Evolutionary conservation across 257 asterid genomes (phyloP).

Genomic region (Buddleja alternifolia): DNA sequence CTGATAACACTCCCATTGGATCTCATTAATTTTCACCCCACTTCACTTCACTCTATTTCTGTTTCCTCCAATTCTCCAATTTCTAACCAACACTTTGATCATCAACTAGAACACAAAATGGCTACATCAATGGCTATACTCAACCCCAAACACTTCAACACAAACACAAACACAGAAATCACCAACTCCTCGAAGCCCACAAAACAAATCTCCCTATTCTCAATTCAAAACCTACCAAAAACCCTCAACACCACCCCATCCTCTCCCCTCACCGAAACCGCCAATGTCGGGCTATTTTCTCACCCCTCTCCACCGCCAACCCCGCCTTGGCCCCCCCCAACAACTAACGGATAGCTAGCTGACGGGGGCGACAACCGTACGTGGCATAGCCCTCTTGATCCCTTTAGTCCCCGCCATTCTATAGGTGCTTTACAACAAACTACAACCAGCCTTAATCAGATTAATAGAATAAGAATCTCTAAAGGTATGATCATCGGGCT

Average conservation of each 20-base stretch:
- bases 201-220: slow-evolving; percentile 44
- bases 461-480: slow-evolving; percentile 71
- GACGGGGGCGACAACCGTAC: slow-evolving; percentile 95
- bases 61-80: slow-evolving; percentile 35
- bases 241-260: slow-evolving; percentile 37
- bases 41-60: slow-evolving; percentile 8
- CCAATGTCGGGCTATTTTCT: slow-evolving; percentile 83
- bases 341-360: slow-evolving; percentile 84
- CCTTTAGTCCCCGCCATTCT: slow-evolving; percentile 79
- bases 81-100: slow-evolving; percentile 24
- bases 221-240: slow-evolving; percentile 56
- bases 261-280: slow-evolving; percentile 43
- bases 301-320: slow-evolving; percentile 61
- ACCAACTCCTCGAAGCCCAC: slow-evolving; percentile 35
- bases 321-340: slow-evolving; percentile 89
- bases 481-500: slow-evolving; percentile 71
- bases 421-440: slow-evolving; percentile 90
- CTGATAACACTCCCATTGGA: slow-evolving; percentile 45
- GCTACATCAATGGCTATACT: slow-evolving; percentile 73
- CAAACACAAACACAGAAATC: slow-evolving; percentile 38
- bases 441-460: slow-evolving; percentile 90
- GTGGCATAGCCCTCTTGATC: slow-evolving; percentile 70
- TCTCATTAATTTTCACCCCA: slow-evolving; percentile 14
- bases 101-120: slow-evolving; percentile 29
- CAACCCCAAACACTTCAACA: slow-evolving; percentile 54